Conservation (phyloP, 2,329 filamentous ascomycete genomes). For the Mycosphaerella arachidis region DNA sequence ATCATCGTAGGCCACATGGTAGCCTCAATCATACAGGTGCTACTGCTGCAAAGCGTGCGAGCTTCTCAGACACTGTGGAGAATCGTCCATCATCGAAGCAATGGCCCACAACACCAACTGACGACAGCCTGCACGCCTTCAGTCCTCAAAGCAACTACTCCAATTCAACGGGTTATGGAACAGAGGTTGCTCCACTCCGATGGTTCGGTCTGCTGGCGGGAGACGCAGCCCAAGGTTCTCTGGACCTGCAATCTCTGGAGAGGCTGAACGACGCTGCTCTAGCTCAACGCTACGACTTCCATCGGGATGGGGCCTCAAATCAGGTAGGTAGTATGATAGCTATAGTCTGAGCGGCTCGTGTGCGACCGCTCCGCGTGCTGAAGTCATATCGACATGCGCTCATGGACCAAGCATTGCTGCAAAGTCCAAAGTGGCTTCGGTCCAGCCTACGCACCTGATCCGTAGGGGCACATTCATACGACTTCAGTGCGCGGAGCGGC, state of each 20-base stretch:
- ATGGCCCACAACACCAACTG: constrained; percentile 14
- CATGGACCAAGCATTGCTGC: background rate
- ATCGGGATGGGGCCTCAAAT: constrained; percentile 13
- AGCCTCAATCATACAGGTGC: background rate
- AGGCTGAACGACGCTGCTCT: constrained; percentile 23
- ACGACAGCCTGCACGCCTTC: constrained; percentile 18
- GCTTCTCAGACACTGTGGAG: constrained; percentile 3
- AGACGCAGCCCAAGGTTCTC: constrained; percentile 35
- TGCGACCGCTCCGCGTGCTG: background rate
- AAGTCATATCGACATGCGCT: background rate
- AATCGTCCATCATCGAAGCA: constrained; percentile 9
- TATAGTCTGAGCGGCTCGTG: background rate
- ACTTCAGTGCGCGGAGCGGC: background rate
- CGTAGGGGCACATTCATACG: background rate
- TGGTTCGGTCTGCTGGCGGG: constrained; percentile 48
- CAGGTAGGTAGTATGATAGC: background rate
- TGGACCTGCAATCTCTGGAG: constrained; percentile 22
- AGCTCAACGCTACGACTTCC: constrained; percentile 20
- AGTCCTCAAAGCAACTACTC: constrained; percentile 28
- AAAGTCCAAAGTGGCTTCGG: background rate
- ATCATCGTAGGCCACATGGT: background rate
- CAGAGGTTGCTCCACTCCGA: constrained; percentile 43
- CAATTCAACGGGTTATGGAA: constrained; percentile 27
- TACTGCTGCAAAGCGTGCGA: constrained; percentile 2
- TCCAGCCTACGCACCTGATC: background rate